These are phyloP conservation scores for Fomitopsis pulvina DNA, from an alignment of 768 basidiomycete species.

Conservation along the genomic window DNA sequence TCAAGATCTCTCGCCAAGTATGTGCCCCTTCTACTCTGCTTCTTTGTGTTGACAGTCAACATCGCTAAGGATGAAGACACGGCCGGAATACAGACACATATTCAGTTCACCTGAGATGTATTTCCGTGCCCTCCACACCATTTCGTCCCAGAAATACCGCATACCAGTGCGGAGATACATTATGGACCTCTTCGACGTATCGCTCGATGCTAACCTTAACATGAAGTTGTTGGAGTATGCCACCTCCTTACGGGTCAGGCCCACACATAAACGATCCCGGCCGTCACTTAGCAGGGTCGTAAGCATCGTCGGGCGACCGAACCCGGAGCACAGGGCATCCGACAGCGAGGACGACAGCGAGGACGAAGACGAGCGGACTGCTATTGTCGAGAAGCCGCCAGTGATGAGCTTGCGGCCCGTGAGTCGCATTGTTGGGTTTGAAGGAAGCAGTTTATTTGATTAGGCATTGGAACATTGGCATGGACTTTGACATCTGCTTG, in stretches of 20 bases:
- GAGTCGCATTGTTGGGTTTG: constrained; percentile 55
- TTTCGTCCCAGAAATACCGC: constrained; percentile 86
- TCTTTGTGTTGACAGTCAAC: not conserved
- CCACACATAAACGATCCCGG: not conserved
- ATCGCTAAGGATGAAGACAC: constrained; percentile 61
- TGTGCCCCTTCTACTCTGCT: constrained; percentile 13
- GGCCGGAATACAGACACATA: constrained; percentile 63
- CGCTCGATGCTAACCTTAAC: constrained; percentile 59
- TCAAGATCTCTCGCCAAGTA: constrained; percentile 86
- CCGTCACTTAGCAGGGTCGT: constrained; percentile 33
- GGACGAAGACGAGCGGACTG: constrained; percentile 36
- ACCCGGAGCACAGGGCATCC: constrained; percentile 30
- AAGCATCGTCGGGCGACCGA: constrained; percentile 52
- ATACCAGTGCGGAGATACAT: constrained; percentile 90
- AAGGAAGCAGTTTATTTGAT: constrained; percentile 5
- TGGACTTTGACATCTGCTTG: not conserved
- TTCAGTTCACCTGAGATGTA: constrained; percentile 78
- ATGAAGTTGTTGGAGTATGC: constrained; percentile 47
- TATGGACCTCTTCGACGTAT: constrained; percentile 85
- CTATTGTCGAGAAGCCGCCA: constrained; percentile 43
- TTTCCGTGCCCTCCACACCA: constrained; percentile 79
- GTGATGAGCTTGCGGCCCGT: constrained; percentile 53
- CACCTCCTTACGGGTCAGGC: constrained; percentile 29
- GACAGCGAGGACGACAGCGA: constrained; percentile 58
- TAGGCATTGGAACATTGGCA: not conserved